Evolutionary conservation across 1,284 basidiomycete species (phyloP), one percentile per base, ranked within the genome.

Genomic region (Fomitopsis pinicola): DNA sequence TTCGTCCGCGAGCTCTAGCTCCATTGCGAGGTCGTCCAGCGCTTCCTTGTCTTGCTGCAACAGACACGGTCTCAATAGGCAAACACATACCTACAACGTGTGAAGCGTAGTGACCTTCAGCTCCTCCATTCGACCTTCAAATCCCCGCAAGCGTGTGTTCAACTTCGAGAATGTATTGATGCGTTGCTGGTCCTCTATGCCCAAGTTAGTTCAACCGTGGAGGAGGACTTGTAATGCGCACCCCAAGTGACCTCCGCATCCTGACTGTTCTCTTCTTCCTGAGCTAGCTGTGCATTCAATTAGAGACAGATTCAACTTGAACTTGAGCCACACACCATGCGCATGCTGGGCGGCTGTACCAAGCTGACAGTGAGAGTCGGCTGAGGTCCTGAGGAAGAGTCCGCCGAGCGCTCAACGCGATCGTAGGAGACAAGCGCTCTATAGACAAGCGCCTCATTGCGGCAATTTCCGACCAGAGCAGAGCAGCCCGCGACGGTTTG

Each of bases 101-200:
- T 22, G 33, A 22, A 22, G 33, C 33, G 46, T 12, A 60, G 73
- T 26, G 54, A 93, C 94, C 82, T 90, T 89, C 66, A 93, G 82
- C 35, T 75, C 76, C 58, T 86, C 81, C 44, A 97, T 80, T 63
- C 86, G 86, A 61, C 91, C 92, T 66, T 91, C 85, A 44, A 95
- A 80, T 52, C 84, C 82, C 10, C 86, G 82, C 60, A 92, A 74
- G 45, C 93, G 85, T 5, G 86, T 88, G 73, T 98, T 98, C 53
- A 97, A 81, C 71, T 95, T 95, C 0, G 94, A 97, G 74, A 99
- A 98, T 0, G 85, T 82, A 77, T 93, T 98, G 78, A 98, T 99
- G 19, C 84, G 82, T 69, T 95, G 87, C 75, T 98, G 96, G 75
- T 99, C 96, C 82, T 95, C 92, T 94, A 68, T 7, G 36, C 2